Evolutionary conservation across 176 grass and related monocot genomes (phyloP).

Genomic region (Oryza coarctata): DNA sequence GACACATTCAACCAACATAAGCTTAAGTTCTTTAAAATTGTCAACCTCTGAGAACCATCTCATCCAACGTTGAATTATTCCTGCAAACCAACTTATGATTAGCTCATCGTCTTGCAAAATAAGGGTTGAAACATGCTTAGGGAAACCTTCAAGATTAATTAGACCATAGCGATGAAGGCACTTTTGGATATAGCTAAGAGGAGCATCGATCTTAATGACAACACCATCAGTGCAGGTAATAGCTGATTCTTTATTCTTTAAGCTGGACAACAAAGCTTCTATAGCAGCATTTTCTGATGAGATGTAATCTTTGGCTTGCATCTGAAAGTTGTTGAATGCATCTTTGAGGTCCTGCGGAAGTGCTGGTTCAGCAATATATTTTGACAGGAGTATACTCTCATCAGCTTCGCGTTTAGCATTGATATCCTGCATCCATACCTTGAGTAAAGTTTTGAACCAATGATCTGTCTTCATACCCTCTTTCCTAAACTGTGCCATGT

Average conservation of each 20-base stretch:
- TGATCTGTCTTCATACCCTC: constrained; percentile 97
- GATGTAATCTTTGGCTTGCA: constrained; percentile 65
- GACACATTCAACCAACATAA: constrained; percentile 64
- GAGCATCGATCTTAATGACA: constrained; percentile 60
- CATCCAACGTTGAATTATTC: constrained; percentile 75
- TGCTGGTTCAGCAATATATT: constrained; percentile 83
- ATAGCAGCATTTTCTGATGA: constrained; percentile 61
- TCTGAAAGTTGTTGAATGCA: constrained; percentile 85
- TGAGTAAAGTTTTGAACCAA: constrained; percentile 91
- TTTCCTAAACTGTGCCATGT: constrained; percentile 82
- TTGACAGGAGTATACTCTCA: constrained; percentile 73
- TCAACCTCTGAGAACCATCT: constrained; percentile 73
- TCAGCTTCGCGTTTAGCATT: constrained; percentile 66
- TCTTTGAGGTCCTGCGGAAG: constrained; percentile 73
- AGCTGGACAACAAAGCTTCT: constrained; percentile 46
- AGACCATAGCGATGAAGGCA: constrained; percentile 80
- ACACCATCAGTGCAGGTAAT: constrained; percentile 37
- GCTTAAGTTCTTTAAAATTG: constrained; percentile 84
- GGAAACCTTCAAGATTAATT: constrained; percentile 72
- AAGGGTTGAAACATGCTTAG: constrained; percentile 71
- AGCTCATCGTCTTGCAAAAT: constrained; percentile 92
- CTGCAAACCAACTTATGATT: constrained; percentile 93
- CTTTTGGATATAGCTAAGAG: constrained; percentile 62
- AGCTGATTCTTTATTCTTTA: constrained; percentile 38
- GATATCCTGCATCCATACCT: constrained; percentile 87